Percentiles rank a stretch among this genome's conserved stretches.
phyloP scores from a whole-genome alignment of 192 early-diverging fungal genomes.

The Coemansia furcata region DNA sequence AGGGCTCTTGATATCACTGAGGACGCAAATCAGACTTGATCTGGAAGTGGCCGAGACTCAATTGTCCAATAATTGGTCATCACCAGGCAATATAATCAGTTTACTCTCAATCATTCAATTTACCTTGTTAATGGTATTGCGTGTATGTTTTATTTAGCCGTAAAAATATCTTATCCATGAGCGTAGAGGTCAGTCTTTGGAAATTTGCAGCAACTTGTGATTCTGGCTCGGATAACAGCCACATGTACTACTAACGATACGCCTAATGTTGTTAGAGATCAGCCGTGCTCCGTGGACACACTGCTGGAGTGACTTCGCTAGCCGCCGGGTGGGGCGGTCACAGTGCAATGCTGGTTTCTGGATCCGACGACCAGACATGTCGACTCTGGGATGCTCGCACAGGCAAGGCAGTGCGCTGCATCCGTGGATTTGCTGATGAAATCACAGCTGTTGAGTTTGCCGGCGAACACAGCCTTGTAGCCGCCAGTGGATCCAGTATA shows the following conservation, averaged over 20 bases:
- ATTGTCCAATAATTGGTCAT: no score
- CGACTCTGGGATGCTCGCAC: constrained; percentile 39
- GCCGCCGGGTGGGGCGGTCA: constrained; percentile 16
- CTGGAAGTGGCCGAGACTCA: no score
- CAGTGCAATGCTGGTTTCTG: constrained; percentile 28
- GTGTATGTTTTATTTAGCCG: not conserved
- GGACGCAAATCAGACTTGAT: no score
- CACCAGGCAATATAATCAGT: no score
- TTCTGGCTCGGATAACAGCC: no score
- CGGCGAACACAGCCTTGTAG: constrained; percentile 19
- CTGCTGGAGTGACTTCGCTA: constrained; percentile 19
- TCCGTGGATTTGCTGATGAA: constrained; percentile 18
- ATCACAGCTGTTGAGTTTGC: constrained; percentile 21
- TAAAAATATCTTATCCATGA: not conserved
- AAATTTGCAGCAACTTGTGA: not conserved
- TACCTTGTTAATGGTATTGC: not conserved
- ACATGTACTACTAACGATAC: not conserved
- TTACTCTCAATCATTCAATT: no score
- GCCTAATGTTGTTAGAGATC: not conserved
- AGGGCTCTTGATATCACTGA: no score
- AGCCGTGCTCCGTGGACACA: constrained; percentile 14
- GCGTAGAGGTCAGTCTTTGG: not conserved
- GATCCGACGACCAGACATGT: constrained; percentile 39
- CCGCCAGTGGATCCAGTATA: constrained; percentile 12
- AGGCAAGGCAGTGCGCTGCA: constrained; percentile 4